Conservation (phyloP, 1,284 basidiomycete genomes). For the Singerocomus rubriflavus region DNA sequence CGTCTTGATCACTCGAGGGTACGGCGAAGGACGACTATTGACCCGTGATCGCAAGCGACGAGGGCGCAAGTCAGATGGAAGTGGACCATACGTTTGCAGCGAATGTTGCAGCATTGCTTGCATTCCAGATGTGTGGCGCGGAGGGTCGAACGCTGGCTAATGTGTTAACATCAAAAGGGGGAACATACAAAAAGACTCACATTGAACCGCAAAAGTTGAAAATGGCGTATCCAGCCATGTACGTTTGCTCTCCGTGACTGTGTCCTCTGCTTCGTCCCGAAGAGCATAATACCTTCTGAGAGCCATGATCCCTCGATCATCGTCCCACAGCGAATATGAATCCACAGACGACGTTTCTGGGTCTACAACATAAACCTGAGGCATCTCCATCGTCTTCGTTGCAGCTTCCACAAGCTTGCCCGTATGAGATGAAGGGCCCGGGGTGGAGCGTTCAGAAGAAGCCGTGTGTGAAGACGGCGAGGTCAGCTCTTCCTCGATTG, state of each 20-base stretch:
- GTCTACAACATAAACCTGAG: constrained; percentile 53
- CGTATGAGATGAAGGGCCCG: constrained; percentile 10
- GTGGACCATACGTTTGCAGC: constrained; percentile 61
- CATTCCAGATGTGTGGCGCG: constrained; percentile 61
- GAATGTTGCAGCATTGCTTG: constrained; percentile 71
- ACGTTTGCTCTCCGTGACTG: constrained; percentile 63
- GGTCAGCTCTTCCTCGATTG: constrained; percentile 68
- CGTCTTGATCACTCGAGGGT: constrained; percentile 51
- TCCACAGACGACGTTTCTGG: constrained; percentile 51
- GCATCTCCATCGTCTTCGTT: constrained; percentile 34
- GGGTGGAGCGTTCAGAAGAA: constrained; percentile 7
- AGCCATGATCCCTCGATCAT: constrained; percentile 58
- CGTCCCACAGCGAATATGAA: constrained; percentile 51
- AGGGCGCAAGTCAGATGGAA: constrained; percentile 63
- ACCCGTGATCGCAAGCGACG: constrained; percentile 62
- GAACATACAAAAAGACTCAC: constrained; percentile 43
- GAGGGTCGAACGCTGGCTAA: constrained; percentile 65
- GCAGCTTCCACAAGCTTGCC: constrained; percentile 27
- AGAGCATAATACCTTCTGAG: constrained; percentile 68
- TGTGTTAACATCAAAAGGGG: constrained; percentile 4
- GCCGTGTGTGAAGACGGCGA: constrained; percentile 38
- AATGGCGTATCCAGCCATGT: constrained; percentile 71
- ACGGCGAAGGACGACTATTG: constrained; percentile 67
- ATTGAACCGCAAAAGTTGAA: constrained; percentile 66
- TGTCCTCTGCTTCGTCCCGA: constrained; percentile 62